Conservation (phyloP, 148 eudicot genomes). For the Rhododendron kiyosumense region DNA sequence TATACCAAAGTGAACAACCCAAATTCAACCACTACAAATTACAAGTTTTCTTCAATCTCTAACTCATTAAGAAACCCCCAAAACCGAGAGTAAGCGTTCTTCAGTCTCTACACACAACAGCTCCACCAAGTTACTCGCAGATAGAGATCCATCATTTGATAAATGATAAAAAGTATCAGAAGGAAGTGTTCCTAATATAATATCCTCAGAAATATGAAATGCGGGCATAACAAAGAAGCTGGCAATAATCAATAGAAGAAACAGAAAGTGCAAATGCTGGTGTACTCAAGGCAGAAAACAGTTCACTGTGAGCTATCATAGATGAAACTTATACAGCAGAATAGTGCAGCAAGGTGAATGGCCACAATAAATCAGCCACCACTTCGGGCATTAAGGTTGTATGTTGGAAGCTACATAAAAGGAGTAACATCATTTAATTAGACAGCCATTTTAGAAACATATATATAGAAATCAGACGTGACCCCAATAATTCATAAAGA, state of each 20-base stretch:
- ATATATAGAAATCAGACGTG: neutral
- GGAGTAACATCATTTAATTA: neutral
- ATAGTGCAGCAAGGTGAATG: neutral
- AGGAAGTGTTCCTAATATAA: neutral
- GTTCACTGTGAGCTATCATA: neutral
- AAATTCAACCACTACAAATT: neutral
- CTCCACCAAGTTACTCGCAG: neutral
- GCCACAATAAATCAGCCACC: neutral
- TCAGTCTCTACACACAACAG: neutral
- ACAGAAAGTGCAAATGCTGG: neutral
- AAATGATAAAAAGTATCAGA: neutral
- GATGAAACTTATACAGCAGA: neutral
- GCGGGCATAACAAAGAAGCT: neutral
- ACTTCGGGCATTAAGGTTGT: neutral
- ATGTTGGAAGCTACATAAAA: neutral
- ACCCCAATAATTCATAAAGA: constrained; percentile 14
- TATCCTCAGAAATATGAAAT: neutral
- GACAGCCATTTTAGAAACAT: neutral
- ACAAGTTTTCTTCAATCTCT: neutral
- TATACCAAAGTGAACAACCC: neutral
- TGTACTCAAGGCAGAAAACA: neutral
- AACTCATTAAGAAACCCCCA: neutral
- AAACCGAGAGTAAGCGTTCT: neutral
- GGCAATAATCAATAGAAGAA: neutral
- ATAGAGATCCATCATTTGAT: neutral